These are phyloP conservation scores for Zizania palustris DNA, from an alignment of 202 grass and related monocot species.

Conservation along the genomic window DNA sequence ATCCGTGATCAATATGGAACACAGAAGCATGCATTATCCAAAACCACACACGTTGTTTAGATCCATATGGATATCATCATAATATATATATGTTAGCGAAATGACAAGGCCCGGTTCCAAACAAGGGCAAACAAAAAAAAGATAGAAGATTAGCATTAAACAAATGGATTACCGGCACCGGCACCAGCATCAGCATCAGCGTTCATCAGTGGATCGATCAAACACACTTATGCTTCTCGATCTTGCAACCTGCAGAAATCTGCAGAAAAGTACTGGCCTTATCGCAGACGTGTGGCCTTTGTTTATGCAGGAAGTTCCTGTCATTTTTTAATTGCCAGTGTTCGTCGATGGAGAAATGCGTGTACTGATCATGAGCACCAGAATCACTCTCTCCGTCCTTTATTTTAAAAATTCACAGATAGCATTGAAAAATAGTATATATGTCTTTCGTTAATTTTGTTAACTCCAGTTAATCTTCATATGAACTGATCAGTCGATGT, in stretches of 20 bases:
- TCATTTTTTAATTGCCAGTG: too few species aligned
- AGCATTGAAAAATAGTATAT: too few species aligned
- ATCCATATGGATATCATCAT: constrained; percentile 36
- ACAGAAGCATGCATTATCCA: background rate
- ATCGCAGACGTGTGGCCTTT: too few species aligned
- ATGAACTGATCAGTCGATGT: too few species aligned
- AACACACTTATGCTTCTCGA: background rate
- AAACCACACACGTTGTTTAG: constrained; percentile 16
- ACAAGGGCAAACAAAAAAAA: background rate
- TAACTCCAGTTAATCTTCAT: too few species aligned
- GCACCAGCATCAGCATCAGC: background rate
- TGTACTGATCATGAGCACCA: too few species aligned
- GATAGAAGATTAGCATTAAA: constrained; percentile 13
- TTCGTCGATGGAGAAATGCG: too few species aligned
- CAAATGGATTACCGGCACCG: background rate
- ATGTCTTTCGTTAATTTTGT: too few species aligned
- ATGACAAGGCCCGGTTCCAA: constrained; percentile 14
- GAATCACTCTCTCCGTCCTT: too few species aligned
- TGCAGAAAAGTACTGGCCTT: too few species aligned
- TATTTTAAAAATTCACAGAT: too few species aligned
- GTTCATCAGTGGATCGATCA: background rate
- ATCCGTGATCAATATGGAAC: background rate
- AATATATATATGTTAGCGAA: constrained; percentile 22
- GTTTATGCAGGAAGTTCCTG: too few species aligned
- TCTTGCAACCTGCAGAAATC: background rate